Percentiles rank a stretch among this genome's conserved stretches.
Conservation (phyloP, 2,329 filamentous ascomycete species). For the Fusarium tuaranense region DNA sequence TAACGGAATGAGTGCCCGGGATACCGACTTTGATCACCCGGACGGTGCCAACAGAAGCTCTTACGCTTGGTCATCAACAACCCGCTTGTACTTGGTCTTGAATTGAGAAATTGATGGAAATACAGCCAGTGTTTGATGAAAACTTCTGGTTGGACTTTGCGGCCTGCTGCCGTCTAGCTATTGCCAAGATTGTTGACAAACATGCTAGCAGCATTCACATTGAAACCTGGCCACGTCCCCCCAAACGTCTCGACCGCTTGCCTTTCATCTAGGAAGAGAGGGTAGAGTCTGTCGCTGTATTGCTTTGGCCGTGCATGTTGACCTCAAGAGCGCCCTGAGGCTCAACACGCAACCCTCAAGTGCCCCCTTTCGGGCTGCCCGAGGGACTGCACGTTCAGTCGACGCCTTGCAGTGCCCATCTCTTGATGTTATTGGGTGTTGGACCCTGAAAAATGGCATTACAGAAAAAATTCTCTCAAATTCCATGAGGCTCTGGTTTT, state of each 20-base stretch:
- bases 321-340: background rate
- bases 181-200: background rate
- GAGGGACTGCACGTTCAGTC: background rate
- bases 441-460: background rate
- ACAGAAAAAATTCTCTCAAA: background rate
- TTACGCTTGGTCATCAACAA: too few relatives aligned
- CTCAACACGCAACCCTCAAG: background rate
- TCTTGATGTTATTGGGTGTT: background rate
- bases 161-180: background rate
- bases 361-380: background rate
- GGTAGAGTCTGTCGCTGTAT: too few relatives aligned
- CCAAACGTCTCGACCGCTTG: background rate
- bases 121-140: background rate
- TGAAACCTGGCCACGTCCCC: background rate
- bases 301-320: too few relatives aligned
- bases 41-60: too few relatives aligned
- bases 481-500: background rate
- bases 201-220: background rate
- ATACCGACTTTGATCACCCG: too few relatives aligned
- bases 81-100: too few relatives aligned
- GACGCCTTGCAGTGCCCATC: too few relatives aligned
- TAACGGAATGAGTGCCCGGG: too few relatives aligned
- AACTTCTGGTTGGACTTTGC: background rate
- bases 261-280: too few relatives aligned
- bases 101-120: too few relatives aligned